Base-by-base conservation (phyloP, 768 basidiomycete genomes). In the Naganishia onofrii region DNA sequence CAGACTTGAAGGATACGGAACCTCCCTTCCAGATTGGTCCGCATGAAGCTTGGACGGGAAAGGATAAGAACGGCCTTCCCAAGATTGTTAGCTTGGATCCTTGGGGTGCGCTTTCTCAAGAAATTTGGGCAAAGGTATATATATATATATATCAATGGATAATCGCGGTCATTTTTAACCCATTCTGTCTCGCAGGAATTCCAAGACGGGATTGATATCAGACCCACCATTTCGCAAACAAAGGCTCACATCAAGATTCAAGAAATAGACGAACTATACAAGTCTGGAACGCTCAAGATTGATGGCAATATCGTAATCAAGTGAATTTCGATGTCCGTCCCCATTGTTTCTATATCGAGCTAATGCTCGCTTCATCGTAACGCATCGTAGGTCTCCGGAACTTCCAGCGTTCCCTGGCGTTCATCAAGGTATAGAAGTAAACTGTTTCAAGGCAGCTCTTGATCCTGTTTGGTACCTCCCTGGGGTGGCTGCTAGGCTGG, bases 391-490 rank as follows among this genome's bases (percentile, higher is more conserved):
- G 80, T 90, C 88, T 72, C 82, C 71, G 31, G 72, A 75, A 54
- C 69, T 77, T 3, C 63, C 73, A 10, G 78, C 79, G 29, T 79
- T 77, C 71, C 76, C 76, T 8, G 80, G 77, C 28, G 78, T 76
- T 13, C 79, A 82, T 65, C 87, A 88, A 9, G 94, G 95, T 7
- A 87, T 97, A 21, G 95, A 98, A 83, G 86, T 97, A 15, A 86
- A 83, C 55, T 58, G 57, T n/a, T 58, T 58, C 34, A 58, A 58
- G 82, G 94, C 93, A 0, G 94, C 95, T 0, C 89, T 97, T 9
- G 95, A 97, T 77, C 95, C 94, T 0, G 93, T 97, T 17, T 97
- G 94, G 94, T 92, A 90, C 79, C 83, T 96, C 0, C 94, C 94
- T 53, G 92, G 93, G 13, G 88, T 98, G 1, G 95, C 95, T 0